phyloP scores from a whole-genome alignment of 2,329 filamentous ascomycete genomes.

The Endocalyx cinctus region DNA sequence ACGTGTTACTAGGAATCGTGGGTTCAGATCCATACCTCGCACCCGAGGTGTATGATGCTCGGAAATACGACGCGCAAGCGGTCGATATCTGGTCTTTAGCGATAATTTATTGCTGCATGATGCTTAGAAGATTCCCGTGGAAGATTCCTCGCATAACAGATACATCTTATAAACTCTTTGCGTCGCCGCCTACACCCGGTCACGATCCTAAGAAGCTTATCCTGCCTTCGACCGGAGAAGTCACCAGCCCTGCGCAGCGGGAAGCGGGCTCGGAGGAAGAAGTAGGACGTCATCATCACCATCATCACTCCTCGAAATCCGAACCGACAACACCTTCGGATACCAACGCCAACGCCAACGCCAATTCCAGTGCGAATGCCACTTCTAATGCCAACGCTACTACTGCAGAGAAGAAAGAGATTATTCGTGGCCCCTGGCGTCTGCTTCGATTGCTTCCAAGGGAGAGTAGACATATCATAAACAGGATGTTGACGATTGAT shows the following conservation, averaged over 20 bases:
- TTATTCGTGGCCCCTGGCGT: slow-evolving; percentile 90
- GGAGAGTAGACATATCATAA: slow-evolving; percentile 85
- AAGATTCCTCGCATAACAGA: slow-evolving; percentile 89
- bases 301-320: not conserved
- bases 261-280: slow-evolving; percentile 33
- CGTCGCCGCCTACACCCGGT: slow-evolving; percentile 75
- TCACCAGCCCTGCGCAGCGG: slow-evolving; percentile 33
- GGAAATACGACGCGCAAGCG: slow-evolving; percentile 88
- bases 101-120: slow-evolving; percentile 99
- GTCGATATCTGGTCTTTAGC: slow-evolving; percentile 97
- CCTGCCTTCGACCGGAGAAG: slow-evolving; percentile 38
- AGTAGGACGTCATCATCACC: too few relatives aligned
- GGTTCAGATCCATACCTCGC: slow-evolving; percentile 92
- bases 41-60: slow-evolving; percentile 91
- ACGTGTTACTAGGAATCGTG: slow-evolving; percentile 51
- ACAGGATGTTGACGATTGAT: slow-evolving; percentile 86
- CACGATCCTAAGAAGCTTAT: slow-evolving; percentile 54
- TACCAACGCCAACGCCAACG: slow-evolving; percentile 16
- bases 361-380: not conserved
- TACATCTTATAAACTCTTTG: slow-evolving; percentile 92
- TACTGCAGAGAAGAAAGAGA: slow-evolving; percentile 58
- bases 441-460: slow-evolving; percentile 81
- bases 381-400: slow-evolving; percentile 24
- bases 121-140: slow-evolving; percentile 90
- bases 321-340: slow-evolving; percentile 19